A percentile compares a stretch with the other conserved stretches of the same genome.
These are phyloP conservation scores for Leishmania tarentolae DNA, from an alignment of 208 protist genomes.

Conservation along the genomic window DNA sequence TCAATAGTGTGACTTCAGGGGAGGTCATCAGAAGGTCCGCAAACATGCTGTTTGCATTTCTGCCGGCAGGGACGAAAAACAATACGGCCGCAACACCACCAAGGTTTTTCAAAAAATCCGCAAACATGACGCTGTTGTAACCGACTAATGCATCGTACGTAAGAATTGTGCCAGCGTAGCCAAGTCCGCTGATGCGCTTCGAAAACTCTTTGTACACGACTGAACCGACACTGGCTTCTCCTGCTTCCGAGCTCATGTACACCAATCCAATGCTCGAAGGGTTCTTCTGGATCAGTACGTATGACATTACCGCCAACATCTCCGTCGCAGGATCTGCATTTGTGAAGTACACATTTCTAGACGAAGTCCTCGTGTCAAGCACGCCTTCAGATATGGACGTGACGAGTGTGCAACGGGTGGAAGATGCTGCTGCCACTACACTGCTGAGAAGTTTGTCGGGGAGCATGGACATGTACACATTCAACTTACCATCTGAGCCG, in stretches of 20 bases:
- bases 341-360: conserved; percentile 15
- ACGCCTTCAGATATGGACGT: conserved; percentile 2
- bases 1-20: not conserved
- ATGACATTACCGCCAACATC: conserved; percentile 28
- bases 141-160: not conserved
- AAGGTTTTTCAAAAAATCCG: not conserved
- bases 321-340: conserved; percentile 24
- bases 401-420: conserved; percentile 1
- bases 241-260: not conserved
- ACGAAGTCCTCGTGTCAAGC: not conserved
- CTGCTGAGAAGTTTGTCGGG: not conserved
- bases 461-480: conserved; percentile 6
- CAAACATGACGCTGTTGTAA: not conserved
- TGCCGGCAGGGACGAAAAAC: conserved; percentile 5
- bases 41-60: not conserved
- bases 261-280: conserved; percentile 23
- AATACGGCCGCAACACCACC: conserved; percentile 10
- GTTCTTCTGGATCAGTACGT: not conserved
- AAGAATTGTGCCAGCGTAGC: not conserved
- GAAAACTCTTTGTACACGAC: conserved; percentile 6
- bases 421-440: not conserved
- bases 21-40: not conserved
- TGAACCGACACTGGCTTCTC: not conserved
- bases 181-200: conserved; percentile 1
- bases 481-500: not conserved